Evolutionary conservation across 2,329 filamentous ascomycete species (phyloP).

Genomic region (Myriangium duriaei): DNA sequence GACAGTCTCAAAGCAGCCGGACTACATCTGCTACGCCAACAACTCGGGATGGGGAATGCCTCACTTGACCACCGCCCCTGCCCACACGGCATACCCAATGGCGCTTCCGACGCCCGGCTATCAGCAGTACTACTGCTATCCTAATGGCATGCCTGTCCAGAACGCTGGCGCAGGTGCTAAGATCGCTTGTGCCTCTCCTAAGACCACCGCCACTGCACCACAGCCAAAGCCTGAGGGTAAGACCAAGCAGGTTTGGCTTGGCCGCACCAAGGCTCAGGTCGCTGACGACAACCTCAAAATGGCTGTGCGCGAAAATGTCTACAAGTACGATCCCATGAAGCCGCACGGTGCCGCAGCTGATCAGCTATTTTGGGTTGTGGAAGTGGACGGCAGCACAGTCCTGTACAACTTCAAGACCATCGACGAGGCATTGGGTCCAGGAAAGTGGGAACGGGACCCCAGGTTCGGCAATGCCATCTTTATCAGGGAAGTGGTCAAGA

Average conservation of each 20-base stretch:
- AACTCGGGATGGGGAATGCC: not conserved
- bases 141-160: not conserved
- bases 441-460: constrained; percentile 24
- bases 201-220: constrained; percentile 1
- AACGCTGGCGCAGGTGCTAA: constrained; percentile 7
- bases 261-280: constrained; percentile 25
- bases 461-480: constrained; percentile 24
- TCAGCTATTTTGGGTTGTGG: constrained; percentile 26
- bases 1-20: not conserved
- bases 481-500: constrained; percentile 18
- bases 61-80: not conserved
- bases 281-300: constrained; percentile 28
- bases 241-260: constrained; percentile 20
- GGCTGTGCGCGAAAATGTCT: constrained; percentile 22
- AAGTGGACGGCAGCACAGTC: constrained; percentile 19
- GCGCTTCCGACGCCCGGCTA: not conserved
- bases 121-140: constrained; percentile 9
- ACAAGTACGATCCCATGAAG: constrained; percentile 22
- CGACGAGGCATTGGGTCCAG: constrained; percentile 20
- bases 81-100: constrained; percentile 2
- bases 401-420: constrained; percentile 22
- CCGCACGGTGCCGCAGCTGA: constrained; percentile 21
- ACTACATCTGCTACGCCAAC: constrained; percentile 6
- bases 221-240: constrained; percentile 5
- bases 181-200: constrained; percentile 7